Evolutionary conservation across 2,329 filamentous ascomycete species (phyloP).

Genomic region (Aspergillus udagawae): DNA sequence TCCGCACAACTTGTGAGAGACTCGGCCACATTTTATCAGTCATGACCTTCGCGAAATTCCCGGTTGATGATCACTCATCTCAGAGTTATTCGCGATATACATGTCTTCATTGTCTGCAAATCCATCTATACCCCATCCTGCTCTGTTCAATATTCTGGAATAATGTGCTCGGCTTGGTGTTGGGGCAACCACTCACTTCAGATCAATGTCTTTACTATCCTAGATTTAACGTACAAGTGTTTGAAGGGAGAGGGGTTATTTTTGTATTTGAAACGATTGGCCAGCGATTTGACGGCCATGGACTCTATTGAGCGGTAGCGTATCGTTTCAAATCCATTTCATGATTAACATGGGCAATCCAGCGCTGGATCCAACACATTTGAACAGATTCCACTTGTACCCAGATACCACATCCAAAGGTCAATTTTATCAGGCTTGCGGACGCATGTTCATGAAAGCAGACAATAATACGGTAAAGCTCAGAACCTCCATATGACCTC

Average conservation of each 20-base stretch:
- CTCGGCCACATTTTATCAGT: constrained; percentile 40
- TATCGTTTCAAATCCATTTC: not conserved
- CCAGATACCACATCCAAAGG: not conserved
- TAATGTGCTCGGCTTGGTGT: not conserved
- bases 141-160: not conserved
- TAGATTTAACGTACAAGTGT: not conserved
- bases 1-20: constrained; percentile 38
- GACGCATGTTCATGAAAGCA: not conserved
- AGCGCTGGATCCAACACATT: not conserved
- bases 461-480: not conserved
- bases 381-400: not conserved
- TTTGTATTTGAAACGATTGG: not conserved
- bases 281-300: not conserved
- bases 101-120: not conserved
- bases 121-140: not conserved
- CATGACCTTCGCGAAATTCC: constrained; percentile 13
- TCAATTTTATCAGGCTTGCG: not conserved
- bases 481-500: not conserved
- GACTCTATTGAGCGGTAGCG: not conserved
- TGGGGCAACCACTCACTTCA: not conserved
- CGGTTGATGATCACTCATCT: not conserved
- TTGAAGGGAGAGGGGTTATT: not conserved
- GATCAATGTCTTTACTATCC: not conserved
- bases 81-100: not conserved
- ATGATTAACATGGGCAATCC: not conserved